These are phyloP conservation scores for Wolfiporia cocos DNA, from an alignment of 1,284 basidiomycete species.

Conservation along the genomic window DNA sequence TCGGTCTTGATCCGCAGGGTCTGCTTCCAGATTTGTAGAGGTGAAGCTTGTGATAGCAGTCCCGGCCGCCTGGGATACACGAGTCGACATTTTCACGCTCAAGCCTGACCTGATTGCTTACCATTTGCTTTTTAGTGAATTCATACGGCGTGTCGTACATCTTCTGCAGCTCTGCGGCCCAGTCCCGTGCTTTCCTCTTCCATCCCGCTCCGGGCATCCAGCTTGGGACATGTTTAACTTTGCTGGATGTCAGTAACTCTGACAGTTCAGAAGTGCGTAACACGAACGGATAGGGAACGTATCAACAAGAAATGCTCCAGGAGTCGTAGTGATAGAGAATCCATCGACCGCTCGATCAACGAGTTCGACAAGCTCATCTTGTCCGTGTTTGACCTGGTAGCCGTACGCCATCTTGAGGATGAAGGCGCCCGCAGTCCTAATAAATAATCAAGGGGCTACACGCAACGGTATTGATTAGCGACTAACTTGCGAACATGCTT, in stretches of 20 bases:
- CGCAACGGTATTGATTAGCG: no score
- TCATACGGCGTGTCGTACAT: conserved; percentile 22
- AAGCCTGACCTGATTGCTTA: conserved; percentile 4
- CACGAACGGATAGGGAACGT: conserved; percentile 23
- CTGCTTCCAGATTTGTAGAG: conserved; percentile 16
- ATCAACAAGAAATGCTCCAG: conserved; percentile 27
- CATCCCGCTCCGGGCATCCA: conserved; percentile 26
- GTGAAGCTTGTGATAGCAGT: conserved; percentile 21
- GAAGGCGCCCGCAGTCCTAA: conserved; percentile 27
- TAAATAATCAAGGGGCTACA: no score
- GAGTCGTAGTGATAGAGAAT: conserved; percentile 20
- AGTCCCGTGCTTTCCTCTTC: conserved; percentile 14
- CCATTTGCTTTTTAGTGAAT: conserved; percentile 22
- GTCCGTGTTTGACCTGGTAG: conserved; percentile 24
- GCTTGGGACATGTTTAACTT: conserved; percentile 18
- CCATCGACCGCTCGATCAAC: conserved; percentile 25
- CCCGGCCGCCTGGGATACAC: conserved; percentile 19
- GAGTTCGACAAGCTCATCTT: conserved; percentile 25
- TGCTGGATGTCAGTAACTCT: background rate
- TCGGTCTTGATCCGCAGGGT: conserved; percentile 18
- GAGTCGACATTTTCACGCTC: background rate
- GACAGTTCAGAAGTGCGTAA: background rate
- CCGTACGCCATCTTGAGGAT: conserved; percentile 30
- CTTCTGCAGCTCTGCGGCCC: conserved; percentile 15
- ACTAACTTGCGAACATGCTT: conserved; percentile 22